Percentiles rank a stretch among this genome's conserved stretches.
Evolutionary conservation across 441 rosid species (phyloP).

Genomic region (Omphalea diandra): DNA sequence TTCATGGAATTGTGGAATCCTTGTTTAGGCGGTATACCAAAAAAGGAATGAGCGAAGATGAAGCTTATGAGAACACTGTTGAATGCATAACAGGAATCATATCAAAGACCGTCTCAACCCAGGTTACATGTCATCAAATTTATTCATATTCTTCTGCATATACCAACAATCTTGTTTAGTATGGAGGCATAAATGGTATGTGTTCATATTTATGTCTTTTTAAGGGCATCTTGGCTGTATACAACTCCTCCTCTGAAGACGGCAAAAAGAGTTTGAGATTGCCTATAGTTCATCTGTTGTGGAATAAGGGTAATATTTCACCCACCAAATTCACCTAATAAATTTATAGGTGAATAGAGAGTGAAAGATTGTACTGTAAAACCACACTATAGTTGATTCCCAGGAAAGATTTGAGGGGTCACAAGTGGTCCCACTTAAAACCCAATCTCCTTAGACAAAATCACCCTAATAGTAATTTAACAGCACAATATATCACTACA

Average conservation of each 20-base stretch:
- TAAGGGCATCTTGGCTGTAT: constrained; percentile 90
- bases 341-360: too few species aligned
- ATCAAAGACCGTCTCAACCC: constrained; percentile 72
- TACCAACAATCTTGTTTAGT: too few species aligned
- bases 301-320: too few species aligned
- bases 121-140: constrained; percentile 38
- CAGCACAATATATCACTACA: too few species aligned
- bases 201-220: not conserved
- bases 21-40: constrained; percentile 83
- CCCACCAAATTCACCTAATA: too few species aligned
- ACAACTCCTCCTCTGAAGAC: constrained; percentile 72
- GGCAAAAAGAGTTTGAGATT: constrained; percentile 71
- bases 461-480: too few species aligned
- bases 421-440: too few species aligned
- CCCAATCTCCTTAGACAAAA: too few species aligned
- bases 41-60: constrained; percentile 72
- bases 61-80: constrained; percentile 83
- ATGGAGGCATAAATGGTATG: not conserved
- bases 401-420: too few species aligned
- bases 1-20: constrained; percentile 88
- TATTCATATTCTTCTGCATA: not conserved
- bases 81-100: constrained; percentile 84
- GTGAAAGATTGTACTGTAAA: too few species aligned
- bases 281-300: constrained; percentile 95
- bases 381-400: too few species aligned